A percentile compares a stretch with the other conserved stretches of the same genome.
Conservation (phyloP, 2,329 filamentous ascomycete species). For the Lasiodiplodia hormozganensis region DNA sequence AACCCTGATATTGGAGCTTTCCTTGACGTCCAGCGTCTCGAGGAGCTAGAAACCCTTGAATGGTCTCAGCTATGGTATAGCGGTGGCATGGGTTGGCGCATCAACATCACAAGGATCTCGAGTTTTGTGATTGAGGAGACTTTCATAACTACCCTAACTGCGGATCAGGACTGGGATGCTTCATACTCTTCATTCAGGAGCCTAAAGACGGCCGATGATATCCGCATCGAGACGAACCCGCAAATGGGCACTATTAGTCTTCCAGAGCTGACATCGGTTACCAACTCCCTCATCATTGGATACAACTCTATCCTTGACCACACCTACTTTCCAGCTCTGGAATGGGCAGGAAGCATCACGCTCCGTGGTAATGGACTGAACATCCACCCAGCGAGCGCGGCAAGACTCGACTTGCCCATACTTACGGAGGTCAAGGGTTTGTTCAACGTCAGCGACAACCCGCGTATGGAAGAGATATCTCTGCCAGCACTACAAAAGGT, state of each 20-base stretch:
- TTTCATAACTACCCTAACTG: neutral
- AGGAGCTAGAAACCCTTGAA: neutral
- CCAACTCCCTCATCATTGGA: neutral
- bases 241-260: neutral
- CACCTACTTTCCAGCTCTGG: neutral
- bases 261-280: neutral
- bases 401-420: neutral
- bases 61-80: neutral
- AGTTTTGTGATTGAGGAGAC: neutral
- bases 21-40: neutral
- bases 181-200: neutral
- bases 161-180: neutral
- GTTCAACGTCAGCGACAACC: neutral
- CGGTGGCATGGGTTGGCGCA: neutral
- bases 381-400: neutral
- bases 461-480: neutral
- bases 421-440: neutral
- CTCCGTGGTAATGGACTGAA: neutral
- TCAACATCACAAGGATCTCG: constrained; percentile 1
- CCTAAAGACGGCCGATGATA: neutral
- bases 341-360: constrained; percentile 1
- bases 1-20: neutral
- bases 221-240: neutral
- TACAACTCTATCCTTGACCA: neutral
- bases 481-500: neutral